Percentiles rank a stretch among this genome's conserved stretches.
These are phyloP conservation scores for Penicillium hordei DNA, from an alignment of 2,329 filamentous ascomycete species.

Conservation along the genomic window DNA sequence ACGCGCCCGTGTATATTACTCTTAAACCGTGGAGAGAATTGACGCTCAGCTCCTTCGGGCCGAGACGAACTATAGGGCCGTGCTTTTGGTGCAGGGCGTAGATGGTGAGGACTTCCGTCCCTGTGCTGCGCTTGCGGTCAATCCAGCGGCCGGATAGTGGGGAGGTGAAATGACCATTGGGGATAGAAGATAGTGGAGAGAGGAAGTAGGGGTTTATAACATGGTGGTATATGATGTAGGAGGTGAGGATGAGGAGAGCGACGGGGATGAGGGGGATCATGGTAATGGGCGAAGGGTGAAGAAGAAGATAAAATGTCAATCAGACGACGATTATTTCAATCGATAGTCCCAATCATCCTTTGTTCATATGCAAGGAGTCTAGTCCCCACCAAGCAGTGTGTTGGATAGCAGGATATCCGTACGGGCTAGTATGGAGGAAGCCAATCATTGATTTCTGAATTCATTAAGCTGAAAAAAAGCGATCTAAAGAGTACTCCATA, in stretches of 20 bases:
- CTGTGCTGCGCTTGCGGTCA: slow-evolving; percentile 53
- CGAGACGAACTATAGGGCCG: slow-evolving; percentile 61
- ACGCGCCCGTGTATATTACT: slow-evolving; percentile 66
- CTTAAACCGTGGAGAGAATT: slow-evolving; percentile 59
- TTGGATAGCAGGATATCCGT: neutral
- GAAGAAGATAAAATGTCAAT: slow-evolving; percentile 3
- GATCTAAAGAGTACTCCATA: neutral
- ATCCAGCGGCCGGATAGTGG: slow-evolving; percentile 64
- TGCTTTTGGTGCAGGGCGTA: slow-evolving; percentile 54
- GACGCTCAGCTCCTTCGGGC: slow-evolving; percentile 64
- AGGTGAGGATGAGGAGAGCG: slow-evolving; percentile 14
- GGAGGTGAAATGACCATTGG: slow-evolving; percentile 63
- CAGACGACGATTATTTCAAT: neutral
- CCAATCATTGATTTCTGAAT: neutral
- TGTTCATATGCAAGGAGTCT: neutral
- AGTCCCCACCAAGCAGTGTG: neutral
- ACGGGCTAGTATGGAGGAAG: neutral
- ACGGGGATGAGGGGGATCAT: slow-evolving; percentile 10
- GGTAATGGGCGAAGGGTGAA: neutral
- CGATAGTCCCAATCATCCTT: neutral
- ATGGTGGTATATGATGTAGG: slow-evolving; percentile 22
- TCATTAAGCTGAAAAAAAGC: neutral
- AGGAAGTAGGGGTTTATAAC: slow-evolving; percentile 40
- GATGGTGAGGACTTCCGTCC: slow-evolving; percentile 59
- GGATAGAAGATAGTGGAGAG: slow-evolving; percentile 61